Percentiles rank a stretch among this genome's conserved stretches.
Conservation (phyloP, 495 filamentous ascomycete species). For the Lophiotrema nucula region DNA sequence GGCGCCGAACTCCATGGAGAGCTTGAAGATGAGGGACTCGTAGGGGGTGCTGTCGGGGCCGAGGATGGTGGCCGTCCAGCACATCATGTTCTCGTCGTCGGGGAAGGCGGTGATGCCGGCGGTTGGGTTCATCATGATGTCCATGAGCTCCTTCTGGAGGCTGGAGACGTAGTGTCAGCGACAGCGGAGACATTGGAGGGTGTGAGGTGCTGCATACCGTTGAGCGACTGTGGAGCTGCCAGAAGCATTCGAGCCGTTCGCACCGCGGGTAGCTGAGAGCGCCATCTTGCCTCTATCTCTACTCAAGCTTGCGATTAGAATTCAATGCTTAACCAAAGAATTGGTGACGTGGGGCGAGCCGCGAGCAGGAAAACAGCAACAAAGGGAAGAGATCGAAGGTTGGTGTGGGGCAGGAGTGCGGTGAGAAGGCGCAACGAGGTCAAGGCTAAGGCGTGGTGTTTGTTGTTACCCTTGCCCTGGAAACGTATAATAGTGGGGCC, state of each 20-base stretch:
- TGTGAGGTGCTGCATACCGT: slow-evolving; percentile 19
- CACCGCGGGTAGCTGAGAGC: slow-evolving; percentile 2
- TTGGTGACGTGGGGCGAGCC: too few relatives aligned
- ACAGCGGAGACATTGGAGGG: not conserved
- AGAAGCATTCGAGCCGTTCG: too few relatives aligned
- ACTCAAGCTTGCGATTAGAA: too few relatives aligned
- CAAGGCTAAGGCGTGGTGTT: too few relatives aligned
- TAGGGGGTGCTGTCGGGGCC: slow-evolving; percentile 92
- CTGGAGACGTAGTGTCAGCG: slow-evolving; percentile 46
- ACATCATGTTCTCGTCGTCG: slow-evolving; percentile 83
- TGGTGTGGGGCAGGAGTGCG: too few relatives aligned
- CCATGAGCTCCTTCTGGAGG: slow-evolving; percentile 94
- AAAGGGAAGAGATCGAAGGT: too few relatives aligned
- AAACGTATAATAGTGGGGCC: too few relatives aligned
- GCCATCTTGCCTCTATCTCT: slow-evolving; percentile 10
- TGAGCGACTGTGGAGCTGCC: slow-evolving; percentile 18
- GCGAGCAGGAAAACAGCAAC: too few relatives aligned
- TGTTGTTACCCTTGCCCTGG: too few relatives aligned
- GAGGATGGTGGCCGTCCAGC: slow-evolving; percentile 90
- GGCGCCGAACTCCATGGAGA: slow-evolving; percentile 83
- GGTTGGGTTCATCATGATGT: slow-evolving; percentile 90
- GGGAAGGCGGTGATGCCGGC: slow-evolving; percentile 96
- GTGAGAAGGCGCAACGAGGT: too few relatives aligned
- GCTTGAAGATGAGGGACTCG: slow-evolving; percentile 84
- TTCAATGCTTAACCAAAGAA: too few relatives aligned